phyloP scores from a whole-genome alignment of 441 rosid genomes.

The Gossypium aridum region DNA sequence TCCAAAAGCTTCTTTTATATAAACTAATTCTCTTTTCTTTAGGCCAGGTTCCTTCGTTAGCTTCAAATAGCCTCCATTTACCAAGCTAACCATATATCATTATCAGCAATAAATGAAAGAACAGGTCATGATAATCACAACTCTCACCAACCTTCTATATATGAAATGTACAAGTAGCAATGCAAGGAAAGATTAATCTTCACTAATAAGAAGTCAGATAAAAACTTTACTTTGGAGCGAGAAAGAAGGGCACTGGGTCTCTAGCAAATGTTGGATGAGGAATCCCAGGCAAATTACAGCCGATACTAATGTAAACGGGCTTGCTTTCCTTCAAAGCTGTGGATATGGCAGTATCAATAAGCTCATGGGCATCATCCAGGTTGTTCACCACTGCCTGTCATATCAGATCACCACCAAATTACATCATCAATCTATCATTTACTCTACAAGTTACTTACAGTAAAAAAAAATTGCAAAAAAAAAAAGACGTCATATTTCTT shows the following conservation, averaged over 20 bases:
- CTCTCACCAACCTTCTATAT: neutral
- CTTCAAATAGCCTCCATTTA: neutral
- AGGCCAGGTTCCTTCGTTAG: neutral
- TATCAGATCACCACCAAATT: neutral
- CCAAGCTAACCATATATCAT: neutral
- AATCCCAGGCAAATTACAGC: constrained; percentile 71
- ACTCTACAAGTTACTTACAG: neutral
- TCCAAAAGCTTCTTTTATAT: neutral
- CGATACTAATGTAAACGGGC: constrained; percentile 78
- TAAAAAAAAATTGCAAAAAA: neutral
- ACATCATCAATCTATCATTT: neutral
- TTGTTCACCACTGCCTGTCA: constrained; percentile 73
- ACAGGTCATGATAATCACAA: neutral
- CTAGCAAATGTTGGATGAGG: constrained; percentile 68
- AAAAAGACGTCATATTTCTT: neutral
- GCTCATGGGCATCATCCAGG: constrained; percentile 74
- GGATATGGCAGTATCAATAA: constrained; percentile 71
- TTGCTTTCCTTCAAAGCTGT: constrained; percentile 85
- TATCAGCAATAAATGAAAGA: neutral
- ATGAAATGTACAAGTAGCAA: neutral
- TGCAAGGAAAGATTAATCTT: neutral
- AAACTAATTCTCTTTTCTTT: neutral
- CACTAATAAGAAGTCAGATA: neutral
- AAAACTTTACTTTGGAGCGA: constrained; percentile 43
- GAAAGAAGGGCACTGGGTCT: constrained; percentile 70